Percentiles rank a stretch among this genome's conserved stretches.
Conservation (phyloP, 1,139 yeast genomes). For the Suhomyces guaymorum region DNA sequence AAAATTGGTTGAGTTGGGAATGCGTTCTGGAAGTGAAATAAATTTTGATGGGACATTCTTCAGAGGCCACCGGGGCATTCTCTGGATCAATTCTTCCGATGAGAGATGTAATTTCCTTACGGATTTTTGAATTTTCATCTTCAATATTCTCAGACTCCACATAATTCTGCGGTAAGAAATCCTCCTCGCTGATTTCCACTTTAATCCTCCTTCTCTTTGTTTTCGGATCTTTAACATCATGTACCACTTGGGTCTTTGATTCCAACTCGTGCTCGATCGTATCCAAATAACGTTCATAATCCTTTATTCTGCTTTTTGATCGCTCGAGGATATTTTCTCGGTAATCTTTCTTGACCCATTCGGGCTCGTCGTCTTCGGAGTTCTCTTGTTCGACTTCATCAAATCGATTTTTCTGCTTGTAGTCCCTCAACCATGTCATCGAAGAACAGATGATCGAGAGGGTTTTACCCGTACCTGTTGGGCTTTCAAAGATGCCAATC, state of each 20-base stretch:
- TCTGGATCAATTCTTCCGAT: slow-evolving; percentile 39
- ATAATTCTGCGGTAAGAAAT: slow-evolving; percentile 45
- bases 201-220: slow-evolving; percentile 6
- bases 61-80: slow-evolving; percentile 17
- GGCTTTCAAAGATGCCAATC: slow-evolving; percentile 86
- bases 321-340: slow-evolving; percentile 31
- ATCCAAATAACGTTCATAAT: slow-evolving; percentile 45
- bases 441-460: slow-evolving; percentile 83
- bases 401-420: slow-evolving; percentile 44
- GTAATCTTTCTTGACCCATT: slow-evolving; percentile 57
- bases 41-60: slow-evolving; percentile 47
- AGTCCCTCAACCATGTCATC: slow-evolving; percentile 79
- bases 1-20: slow-evolving; percentile 82
- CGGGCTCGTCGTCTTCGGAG: slow-evolving; percentile 54
- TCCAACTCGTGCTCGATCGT: slow-evolving; percentile 21
- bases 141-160: slow-evolving; percentile 24
- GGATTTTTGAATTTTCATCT: slow-evolving; percentile 26
- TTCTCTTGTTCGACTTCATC: slow-evolving; percentile 27
- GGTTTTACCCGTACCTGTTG: slow-evolving; percentile 96
- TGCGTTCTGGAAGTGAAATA: slow-evolving; percentile 86
- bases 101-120: slow-evolving; percentile 46
- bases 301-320: slow-evolving; percentile 32
- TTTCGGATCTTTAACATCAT: slow-evolving; percentile 6
- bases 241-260: slow-evolving; percentile 16
- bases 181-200: slow-evolving; percentile 21